Percentiles rank a stretch among this genome's conserved stretches.
phyloP scores from a whole-genome alignment of 2,329 filamentous ascomycete species.

The Cercospora sp. region DNA sequence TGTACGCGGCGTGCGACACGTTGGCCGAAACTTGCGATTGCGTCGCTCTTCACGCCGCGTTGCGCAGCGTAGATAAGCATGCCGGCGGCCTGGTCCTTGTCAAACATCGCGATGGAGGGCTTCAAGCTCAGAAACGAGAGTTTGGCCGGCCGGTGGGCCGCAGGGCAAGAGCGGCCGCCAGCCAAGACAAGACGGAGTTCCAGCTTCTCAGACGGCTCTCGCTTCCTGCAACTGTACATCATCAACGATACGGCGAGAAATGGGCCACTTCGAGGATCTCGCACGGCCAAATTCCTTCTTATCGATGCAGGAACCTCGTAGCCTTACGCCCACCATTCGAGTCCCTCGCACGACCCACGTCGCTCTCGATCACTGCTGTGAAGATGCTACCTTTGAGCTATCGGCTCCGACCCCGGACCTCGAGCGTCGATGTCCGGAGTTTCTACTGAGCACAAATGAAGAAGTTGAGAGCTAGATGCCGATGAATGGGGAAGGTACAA shows the following conservation, averaged over 20 bases:
- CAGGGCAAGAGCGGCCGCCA: slow-evolving; percentile 35
- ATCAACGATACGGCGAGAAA: not conserved
- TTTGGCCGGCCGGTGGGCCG: not conserved
- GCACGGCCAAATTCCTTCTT: not conserved
- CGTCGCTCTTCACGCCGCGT: not conserved
- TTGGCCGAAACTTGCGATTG: not conserved
- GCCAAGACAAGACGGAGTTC: slow-evolving; percentile 57
- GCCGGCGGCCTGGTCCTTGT: not conserved
- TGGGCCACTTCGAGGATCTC: not conserved
- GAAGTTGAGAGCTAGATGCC: not conserved
- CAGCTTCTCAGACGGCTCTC: slow-evolving; percentile 26
- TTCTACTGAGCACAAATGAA: not conserved
- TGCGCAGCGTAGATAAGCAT: slow-evolving; percentile 15
- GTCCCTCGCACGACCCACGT: not conserved
- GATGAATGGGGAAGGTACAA: not conserved
- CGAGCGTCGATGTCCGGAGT: not conserved
- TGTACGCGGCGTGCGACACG: not conserved
- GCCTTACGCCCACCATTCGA: not conserved
- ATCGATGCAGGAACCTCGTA: not conserved
- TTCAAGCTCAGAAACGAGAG: not conserved
- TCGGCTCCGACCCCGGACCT: not conserved
- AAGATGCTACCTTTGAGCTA: not conserved
- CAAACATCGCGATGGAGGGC: not conserved
- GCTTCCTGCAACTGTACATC: not conserved
- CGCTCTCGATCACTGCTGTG: not conserved